Evolutionary conservation across 768 basidiomycete species (phyloP), one percentile per base, ranked within the genome.

Genomic region (Podaxis sp.): DNA sequence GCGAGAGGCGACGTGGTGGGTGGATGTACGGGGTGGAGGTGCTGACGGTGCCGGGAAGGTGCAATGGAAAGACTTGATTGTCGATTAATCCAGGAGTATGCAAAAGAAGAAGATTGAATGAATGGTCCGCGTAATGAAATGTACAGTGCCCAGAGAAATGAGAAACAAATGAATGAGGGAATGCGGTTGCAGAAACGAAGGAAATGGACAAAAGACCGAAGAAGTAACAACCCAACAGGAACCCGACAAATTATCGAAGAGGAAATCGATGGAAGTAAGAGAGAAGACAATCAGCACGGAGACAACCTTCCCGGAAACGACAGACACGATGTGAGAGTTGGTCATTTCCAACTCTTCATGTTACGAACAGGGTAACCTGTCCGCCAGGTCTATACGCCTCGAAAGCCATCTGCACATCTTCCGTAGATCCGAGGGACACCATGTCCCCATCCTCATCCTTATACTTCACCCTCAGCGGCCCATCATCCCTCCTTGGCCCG

Each of bases 401-500:
- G 65, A 96, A 95, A 40, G 94, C 94, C 85, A 96, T 93, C 66
- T 93, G 90, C 37, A 95, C 90, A 70, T 96, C 94, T 71, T 96
- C 94, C 37, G 93, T 93, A 48, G 91, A 93, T 14, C 89, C 89
- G 63, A 96, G 81, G 32, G 86, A 89, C 50, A 96, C 85, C 81
- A 93, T 79, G 70, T 96, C 94, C 23, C 93, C 93, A 67, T 96
- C 94, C 69, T 96, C 94, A 72, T 96, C 94, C 72, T 79, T 85
- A 73, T 95, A 96, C 72, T 89, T 93, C 64, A 95, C 89, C 35
- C 90, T 83, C 67, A 96, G 71, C 0, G 91, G 88, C n/a, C 86
- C 82, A 69, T 91, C 88, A 53, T 90, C 89, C 37, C 89, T 77
- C 64, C 87, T 80, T 2, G 90, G 91, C 18, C 93, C 93, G 71